Evolutionary conservation across 805 yeast species (phyloP), one percentile per base, ranked within the genome.

Genomic region (Metschnikowia arizonensis): DNA sequence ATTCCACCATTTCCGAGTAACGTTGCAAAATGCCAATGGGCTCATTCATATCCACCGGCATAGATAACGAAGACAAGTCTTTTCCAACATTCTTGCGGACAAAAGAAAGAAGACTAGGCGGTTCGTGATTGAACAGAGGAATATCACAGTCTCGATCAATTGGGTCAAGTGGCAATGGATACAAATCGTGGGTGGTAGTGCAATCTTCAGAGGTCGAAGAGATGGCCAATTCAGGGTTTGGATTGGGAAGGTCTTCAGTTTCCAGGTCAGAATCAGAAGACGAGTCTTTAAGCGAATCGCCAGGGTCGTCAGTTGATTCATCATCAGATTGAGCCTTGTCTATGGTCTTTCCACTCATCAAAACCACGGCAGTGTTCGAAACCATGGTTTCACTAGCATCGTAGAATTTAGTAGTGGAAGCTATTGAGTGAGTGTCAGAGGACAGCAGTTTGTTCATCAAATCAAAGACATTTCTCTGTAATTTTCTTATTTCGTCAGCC

Each of bases 1-100:
- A 88, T 63, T 93, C 99, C 58, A 86, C 73, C 37, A 81, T 63
- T 62, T 93, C 99, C 0, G 93, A 74, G 54, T 83, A 79, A 50
- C 82, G 78, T 62, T 93, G 96, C 45, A 91, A 70, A 24, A 86
- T 79, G 0, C 95, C 79, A 18, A 91, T 61, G 0, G 99, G 99
- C 64, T 93, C 99, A 66, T 93, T 93, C 44, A 89, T 78, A 1
- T 93, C 82, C 6, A 93, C 96, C 1, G 99, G 99, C 90, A 91
- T 89, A 0, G 96, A 82, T 36, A 90, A 77, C 1, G 88, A 74
- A 0, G 89, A 75, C 46, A 93, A 62, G 63, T 91, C 98, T 59
- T 90, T 91, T 17, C 97, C 97, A 9, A 91, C 93, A 55, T 88
- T 89, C 62, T 90, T 90, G 47, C 96, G 76, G 40, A 93, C 73